A percentile compares a stretch with the other conserved stretches of the same genome.
These are phyloP conservation scores for Marasmius oreades DNA, from an alignment of 1,284 basidiomycete genomes.

Conservation along the genomic window DNA sequence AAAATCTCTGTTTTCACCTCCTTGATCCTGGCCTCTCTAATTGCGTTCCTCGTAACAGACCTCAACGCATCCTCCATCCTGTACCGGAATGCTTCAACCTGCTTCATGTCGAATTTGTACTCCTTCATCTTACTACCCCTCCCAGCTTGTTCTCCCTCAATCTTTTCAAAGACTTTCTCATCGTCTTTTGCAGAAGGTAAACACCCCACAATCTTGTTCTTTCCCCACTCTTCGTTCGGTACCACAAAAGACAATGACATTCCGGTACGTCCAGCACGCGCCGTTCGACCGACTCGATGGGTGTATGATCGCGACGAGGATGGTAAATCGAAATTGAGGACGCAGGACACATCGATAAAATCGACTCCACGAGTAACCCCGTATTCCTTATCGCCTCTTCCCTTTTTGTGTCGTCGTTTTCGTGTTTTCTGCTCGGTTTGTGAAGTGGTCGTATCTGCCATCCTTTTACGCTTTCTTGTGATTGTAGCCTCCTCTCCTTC, in stretches of 20 bases:
- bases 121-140: conserved; percentile 81
- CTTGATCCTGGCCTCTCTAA: conserved; percentile 91
- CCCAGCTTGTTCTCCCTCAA: conserved; percentile 72
- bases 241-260: conserved; percentile 92
- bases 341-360: conserved; percentile 96
- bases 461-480: conserved; percentile 38
- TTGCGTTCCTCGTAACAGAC: conserved; percentile 81
- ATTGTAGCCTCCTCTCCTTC: conserved; percentile 19
- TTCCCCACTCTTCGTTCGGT: conserved; percentile 72
- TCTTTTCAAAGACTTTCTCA: conserved; percentile 74
- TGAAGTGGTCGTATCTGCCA: conserved; percentile 26
- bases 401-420: conserved; percentile 35
- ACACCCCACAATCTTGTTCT: conserved; percentile 68
- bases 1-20: conserved; percentile 93
- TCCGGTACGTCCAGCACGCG: conserved; percentile 91
- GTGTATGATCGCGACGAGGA: conserved; percentile 88
- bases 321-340: conserved; percentile 98
- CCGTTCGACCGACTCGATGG: conserved; percentile 95
- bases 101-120: conserved; percentile 90
- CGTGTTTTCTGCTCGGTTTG: conserved; percentile 25
- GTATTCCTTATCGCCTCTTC: conserved; percentile 70
- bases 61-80: conserved; percentile 96
- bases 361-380: conserved; percentile 97
- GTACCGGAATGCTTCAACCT: conserved; percentile 98
- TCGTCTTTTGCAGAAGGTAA: conserved; percentile 71